Base-by-base conservation (phyloP, 306 rosid species). In the Cicer arietinum region DNA sequence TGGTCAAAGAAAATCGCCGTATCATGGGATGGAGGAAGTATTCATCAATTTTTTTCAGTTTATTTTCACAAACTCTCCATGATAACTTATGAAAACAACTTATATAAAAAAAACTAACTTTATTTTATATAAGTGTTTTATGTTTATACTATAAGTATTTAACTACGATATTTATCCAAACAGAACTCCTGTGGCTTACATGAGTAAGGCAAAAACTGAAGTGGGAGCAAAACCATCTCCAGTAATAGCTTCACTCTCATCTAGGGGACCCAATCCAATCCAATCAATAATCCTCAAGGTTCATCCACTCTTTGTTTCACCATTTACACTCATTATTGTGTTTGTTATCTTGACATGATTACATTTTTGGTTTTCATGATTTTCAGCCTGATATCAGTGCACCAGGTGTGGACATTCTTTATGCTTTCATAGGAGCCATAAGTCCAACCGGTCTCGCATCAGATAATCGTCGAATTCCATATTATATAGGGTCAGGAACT, bases 331-430 rank as follows among this genome's bases (percentile, higher is more conserved):
- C 39, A 8, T 68, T 57, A 47, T 35, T 40, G 37, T 57, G 52
- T 20, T 20, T 10, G 0, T 18, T 18, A 18, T 56, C 61, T 52
- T 7, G 8, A 52, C 22, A 52, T 52, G n/a, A 53, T 48, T 13
- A 48, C 13, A 5, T 17, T 9, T 53, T 53, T 53, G 59, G 59
- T 53, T 60, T 56, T 66, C 57, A 67, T 30, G 37, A 30, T 67
- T 75, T 81, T 73, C 86, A 89, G 90, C 90, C 90, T 47, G 93
- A 90, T 69, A 51, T 90, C 17, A 82, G 65, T 44, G 91, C 90
- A 51, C 93, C 96, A 8, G 89, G 93, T 7, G 78, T 82, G 81
- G 82, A 76, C 62, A 86, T 90, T 67, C 68, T 90, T 62, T 86
- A 73, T 42, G 86, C 96, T 8, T 82, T 1, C 72, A 5, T 79